Conservation (phyloP, 805 yeast genomes). For the Sugiyamaella marilandica region DNA sequence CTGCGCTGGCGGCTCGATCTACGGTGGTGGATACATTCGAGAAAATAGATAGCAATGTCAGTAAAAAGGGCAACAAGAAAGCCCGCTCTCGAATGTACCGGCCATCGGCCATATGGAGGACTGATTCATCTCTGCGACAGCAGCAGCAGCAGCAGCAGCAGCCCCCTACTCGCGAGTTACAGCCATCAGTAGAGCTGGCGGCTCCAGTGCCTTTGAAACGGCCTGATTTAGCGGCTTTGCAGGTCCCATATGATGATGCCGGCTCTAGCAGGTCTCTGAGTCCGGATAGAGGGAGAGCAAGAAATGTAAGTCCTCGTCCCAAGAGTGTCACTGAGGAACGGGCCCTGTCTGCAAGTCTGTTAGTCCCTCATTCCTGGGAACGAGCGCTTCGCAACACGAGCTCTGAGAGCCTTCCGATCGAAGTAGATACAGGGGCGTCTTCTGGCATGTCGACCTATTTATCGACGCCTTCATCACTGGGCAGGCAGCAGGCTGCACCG, state of each 20-base stretch:
- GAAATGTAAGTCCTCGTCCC: background rate
- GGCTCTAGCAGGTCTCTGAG: background rate
- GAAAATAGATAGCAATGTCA: slow-evolving; percentile 13
- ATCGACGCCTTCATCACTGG: background rate
- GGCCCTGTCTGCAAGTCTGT: slow-evolving; percentile 1
- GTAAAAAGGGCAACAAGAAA: slow-evolving; percentile 1
- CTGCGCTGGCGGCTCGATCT: slow-evolving; percentile 20
- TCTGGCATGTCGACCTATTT: background rate
- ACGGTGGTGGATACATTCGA: slow-evolving; percentile 19
- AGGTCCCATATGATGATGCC: background rate
- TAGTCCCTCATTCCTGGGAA: slow-evolving; percentile 7
- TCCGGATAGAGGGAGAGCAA: background rate
- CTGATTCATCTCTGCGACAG: background rate
- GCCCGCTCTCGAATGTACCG: slow-evolving; percentile 8
- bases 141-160: background rate
- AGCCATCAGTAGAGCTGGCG: background rate
- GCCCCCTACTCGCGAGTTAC: background rate
- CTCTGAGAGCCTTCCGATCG: slow-evolving; percentile 4
- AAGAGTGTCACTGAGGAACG: background rate
- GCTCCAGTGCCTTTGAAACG: background rate
- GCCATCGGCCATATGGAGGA: slow-evolving; percentile 19
- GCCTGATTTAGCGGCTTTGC: background rate
- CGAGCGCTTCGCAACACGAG: slow-evolving; percentile 2
- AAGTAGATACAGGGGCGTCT: background rate
- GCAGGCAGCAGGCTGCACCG: background rate